phyloP scores from a whole-genome alignment of 2,329 filamentous ascomycete genomes.

The Exophiala spinifera region DNA sequence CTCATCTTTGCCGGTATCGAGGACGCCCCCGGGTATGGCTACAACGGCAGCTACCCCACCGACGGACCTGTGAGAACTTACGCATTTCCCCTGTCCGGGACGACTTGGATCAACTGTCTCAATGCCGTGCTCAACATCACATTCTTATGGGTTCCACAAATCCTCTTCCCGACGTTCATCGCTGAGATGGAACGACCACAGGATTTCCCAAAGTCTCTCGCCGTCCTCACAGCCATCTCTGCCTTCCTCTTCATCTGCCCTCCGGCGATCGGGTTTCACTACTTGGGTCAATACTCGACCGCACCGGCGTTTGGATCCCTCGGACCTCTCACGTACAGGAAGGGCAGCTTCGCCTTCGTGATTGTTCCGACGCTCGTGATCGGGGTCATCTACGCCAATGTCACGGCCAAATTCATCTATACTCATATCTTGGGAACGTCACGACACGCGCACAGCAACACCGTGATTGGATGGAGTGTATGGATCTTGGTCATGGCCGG shows the following conservation, averaged over 20 bases:
- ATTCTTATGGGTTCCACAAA: slow-evolving; percentile 52
- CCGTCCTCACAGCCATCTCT: slow-evolving; percentile 46
- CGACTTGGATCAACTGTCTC: slow-evolving; percentile 48
- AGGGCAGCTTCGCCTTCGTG: slow-evolving; percentile 50
- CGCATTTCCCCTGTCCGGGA: slow-evolving; percentile 47
- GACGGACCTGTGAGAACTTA: slow-evolving; percentile 46
- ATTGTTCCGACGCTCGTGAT: slow-evolving; percentile 51
- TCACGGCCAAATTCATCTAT: slow-evolving; percentile 49
- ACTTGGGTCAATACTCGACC: slow-evolving; percentile 50
- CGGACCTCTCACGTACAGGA: slow-evolving; percentile 45
- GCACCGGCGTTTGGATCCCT: slow-evolving; percentile 51
- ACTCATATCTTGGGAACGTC: slow-evolving; percentile 44
- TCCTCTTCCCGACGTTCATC: slow-evolving; percentile 53
- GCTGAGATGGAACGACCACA: slow-evolving; percentile 50
- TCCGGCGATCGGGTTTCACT: slow-evolving; percentile 49
- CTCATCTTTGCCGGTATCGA: slow-evolving; percentile 50
- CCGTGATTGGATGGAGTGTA: slow-evolving; percentile 47
- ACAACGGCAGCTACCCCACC: slow-evolving; percentile 46
- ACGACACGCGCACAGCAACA: slow-evolving; percentile 47
- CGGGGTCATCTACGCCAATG: slow-evolving; percentile 51
- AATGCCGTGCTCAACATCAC: slow-evolving; percentile 52
- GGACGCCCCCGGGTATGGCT: slow-evolving; percentile 43
- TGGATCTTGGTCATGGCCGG: slow-evolving; percentile 34
- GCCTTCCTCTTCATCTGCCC: slow-evolving; percentile 50
- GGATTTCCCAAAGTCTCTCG: slow-evolving; percentile 51